These are phyloP conservation scores for Candida maesae DNA, from an alignment of 805 yeast genomes.

Conservation along the genomic window DNA sequence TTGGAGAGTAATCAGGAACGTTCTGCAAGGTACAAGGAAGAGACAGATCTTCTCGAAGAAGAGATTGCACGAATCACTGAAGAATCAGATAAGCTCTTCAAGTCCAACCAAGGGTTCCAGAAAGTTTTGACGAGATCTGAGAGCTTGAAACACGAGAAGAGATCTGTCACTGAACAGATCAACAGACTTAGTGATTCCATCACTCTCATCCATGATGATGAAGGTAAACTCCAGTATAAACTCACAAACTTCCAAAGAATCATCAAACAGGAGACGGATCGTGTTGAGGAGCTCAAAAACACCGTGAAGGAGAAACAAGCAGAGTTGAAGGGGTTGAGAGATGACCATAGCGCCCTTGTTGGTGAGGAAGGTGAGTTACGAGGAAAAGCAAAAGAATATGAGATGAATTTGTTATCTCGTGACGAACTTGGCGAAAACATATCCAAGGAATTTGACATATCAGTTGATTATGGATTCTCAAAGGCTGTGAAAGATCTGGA, in stretches of 20 bases:
- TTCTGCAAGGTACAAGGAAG: slow-evolving; percentile 42
- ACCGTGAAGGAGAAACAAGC: slow-evolving; percentile 24
- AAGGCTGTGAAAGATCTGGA: slow-evolving; percentile 6
- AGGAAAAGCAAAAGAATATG: slow-evolving; percentile 38
- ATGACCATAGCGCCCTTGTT: slow-evolving; percentile 34
- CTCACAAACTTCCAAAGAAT: slow-evolving; percentile 39
- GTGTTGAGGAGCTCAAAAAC: slow-evolving; percentile 26
- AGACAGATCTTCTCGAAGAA: slow-evolving; percentile 45
- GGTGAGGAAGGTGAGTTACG: slow-evolving; percentile 54
- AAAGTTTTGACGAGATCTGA: slow-evolving; percentile 61
- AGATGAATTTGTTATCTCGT: slow-evolving; percentile 20
- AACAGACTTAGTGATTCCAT: slow-evolving; percentile 46
- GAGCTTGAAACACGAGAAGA: slow-evolving; percentile 45
- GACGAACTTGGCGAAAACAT: slow-evolving; percentile 18
- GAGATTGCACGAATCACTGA: slow-evolving; percentile 51
- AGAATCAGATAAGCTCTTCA: slow-evolving; percentile 61
- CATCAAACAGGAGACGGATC: slow-evolving; percentile 28
- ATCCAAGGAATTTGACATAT: background rate
- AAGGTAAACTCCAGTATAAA: slow-evolving; percentile 36
- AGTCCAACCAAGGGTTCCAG: slow-evolving; percentile 79
- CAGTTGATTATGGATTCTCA: background rate
- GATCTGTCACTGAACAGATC: slow-evolving; percentile 47
- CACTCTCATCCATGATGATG: slow-evolving; percentile 41
- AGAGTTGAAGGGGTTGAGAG: slow-evolving; percentile 28
- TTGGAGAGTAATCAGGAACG: slow-evolving; percentile 40